phyloP scores from a whole-genome alignment of 1,139 yeast genomes.

The Taiozyma sp. region DNA sequence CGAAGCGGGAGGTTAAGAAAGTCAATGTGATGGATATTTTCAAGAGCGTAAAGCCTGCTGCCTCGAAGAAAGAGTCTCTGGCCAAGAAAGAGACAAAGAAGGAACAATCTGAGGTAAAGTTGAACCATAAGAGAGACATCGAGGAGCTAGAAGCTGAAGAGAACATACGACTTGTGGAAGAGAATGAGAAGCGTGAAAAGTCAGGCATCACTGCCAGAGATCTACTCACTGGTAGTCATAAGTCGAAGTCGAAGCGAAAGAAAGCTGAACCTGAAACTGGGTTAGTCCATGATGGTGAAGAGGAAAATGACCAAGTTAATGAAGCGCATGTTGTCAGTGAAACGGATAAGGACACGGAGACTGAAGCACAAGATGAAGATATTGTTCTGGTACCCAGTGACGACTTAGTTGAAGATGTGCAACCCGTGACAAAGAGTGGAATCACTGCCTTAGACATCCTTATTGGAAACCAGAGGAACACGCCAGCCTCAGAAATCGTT shows the following conservation, averaged over 20 bases:
- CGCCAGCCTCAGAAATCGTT: conserved; percentile 7
- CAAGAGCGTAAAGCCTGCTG: background rate
- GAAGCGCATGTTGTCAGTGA: background rate
- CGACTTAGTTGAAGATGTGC: background rate
- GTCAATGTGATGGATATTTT: conserved; percentile 10
- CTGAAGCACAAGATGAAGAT: background rate
- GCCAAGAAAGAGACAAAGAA: background rate
- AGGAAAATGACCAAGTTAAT: background rate
- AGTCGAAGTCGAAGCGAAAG: background rate
- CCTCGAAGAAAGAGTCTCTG: background rate
- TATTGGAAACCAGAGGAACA: conserved; percentile 1
- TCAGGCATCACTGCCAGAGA: conserved; percentile 12
- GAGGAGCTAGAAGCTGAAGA: background rate
- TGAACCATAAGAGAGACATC: background rate
- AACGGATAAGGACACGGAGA: background rate
- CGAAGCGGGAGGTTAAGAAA: background rate
- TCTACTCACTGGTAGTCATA: conserved; percentile 8
- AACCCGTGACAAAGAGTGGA: background rate
- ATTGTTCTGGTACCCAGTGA: background rate
- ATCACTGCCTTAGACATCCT: conserved; percentile 5
- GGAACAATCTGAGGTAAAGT: background rate
- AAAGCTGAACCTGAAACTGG: background rate
- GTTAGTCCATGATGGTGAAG: background rate
- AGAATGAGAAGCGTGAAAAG: background rate
- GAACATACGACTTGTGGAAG: background rate